These are phyloP conservation scores for Colletotrichum orchidophilum DNA, from an alignment of 2,329 filamentous ascomycete species.

Conservation along the genomic window DNA sequence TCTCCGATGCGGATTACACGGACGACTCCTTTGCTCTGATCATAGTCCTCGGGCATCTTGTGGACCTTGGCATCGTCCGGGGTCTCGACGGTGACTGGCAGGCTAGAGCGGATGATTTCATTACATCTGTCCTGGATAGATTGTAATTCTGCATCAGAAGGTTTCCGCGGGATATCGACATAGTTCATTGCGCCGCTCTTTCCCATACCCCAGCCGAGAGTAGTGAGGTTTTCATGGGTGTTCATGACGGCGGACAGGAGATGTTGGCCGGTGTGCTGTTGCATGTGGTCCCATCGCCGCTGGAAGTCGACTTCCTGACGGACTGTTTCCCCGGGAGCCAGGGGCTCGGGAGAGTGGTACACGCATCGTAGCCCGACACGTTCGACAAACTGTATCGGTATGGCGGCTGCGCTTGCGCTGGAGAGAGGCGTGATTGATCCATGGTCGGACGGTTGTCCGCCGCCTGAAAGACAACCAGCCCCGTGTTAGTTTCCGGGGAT, in stretches of 20 bases:
- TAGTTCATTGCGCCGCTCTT: conserved; percentile 41
- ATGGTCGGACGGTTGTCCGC: conserved; percentile 44
- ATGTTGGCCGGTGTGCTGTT: conserved; percentile 45
- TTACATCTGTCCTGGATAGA: conserved; percentile 40
- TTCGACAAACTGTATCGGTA: conserved; percentile 39
- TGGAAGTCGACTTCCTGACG: conserved; percentile 41
- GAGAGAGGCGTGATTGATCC: conserved; percentile 36
- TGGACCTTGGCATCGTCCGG: conserved; percentile 38
- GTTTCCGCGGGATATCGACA: conserved; percentile 42
- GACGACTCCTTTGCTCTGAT: conserved; percentile 41
- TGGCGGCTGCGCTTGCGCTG: neutral
- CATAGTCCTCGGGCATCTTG: conserved; percentile 41
- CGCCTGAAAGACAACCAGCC: conserved; percentile 33
- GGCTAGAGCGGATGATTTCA: conserved; percentile 38
- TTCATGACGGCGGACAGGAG: conserved; percentile 44
- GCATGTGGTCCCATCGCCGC: conserved; percentile 46
- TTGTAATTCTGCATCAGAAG: conserved; percentile 37
- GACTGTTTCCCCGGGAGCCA: conserved; percentile 35
- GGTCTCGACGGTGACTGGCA: conserved; percentile 38
- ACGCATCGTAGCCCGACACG: conserved; percentile 41
- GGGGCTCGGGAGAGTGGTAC: conserved; percentile 34
- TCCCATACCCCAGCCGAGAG: conserved; percentile 44
- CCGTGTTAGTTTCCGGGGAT: neutral
- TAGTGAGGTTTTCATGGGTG: conserved; percentile 37
- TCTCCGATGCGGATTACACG: conserved; percentile 42